These are phyloP conservation scores for Saccharomyces jurei DNA, from an alignment of 805 yeast genomes.

Conservation along the genomic window DNA sequence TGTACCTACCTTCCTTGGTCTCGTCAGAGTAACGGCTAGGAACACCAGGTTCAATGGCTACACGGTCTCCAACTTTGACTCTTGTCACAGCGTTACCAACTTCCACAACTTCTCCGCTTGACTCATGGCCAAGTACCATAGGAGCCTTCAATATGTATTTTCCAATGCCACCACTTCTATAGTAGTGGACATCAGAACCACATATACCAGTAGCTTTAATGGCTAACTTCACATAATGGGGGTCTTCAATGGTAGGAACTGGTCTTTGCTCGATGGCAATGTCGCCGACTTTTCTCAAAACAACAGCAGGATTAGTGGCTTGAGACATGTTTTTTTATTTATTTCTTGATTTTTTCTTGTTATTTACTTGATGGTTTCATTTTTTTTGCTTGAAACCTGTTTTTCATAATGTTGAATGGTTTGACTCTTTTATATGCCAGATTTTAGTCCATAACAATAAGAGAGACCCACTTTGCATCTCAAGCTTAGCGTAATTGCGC, in stretches of 20 bases:
- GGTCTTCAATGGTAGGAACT: conserved; percentile 52
- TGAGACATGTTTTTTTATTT: background rate
- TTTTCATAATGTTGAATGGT: no score
- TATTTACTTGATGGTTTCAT: no score
- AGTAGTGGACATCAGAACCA: conserved; percentile 82
- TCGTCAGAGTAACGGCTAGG: conserved; percentile 72
- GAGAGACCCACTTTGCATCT: no score
- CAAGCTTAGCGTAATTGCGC: no score
- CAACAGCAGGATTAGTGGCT: conserved; percentile 36
- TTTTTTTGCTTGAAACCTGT: no score
- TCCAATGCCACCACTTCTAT: conserved; percentile 71
- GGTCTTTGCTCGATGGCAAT: conserved; percentile 63
- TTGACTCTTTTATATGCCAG: no score
- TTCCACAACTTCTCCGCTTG: conserved; percentile 67
- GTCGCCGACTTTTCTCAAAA: conserved; percentile 54
- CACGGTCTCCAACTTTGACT: conserved; percentile 73
- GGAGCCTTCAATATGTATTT: conserved; percentile 64
- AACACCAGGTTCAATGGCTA: conserved; percentile 84
- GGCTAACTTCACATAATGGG: conserved; percentile 63
- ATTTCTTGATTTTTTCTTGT: no score
- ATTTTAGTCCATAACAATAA: no score
- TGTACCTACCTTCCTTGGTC: conserved; percentile 72
- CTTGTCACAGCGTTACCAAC: conserved; percentile 59
- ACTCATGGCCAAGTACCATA: conserved; percentile 87
- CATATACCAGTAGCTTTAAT: conserved; percentile 83